Conservation (phyloP, 2,329 filamentous ascomycete species). For the Apiospora marii region DNA sequence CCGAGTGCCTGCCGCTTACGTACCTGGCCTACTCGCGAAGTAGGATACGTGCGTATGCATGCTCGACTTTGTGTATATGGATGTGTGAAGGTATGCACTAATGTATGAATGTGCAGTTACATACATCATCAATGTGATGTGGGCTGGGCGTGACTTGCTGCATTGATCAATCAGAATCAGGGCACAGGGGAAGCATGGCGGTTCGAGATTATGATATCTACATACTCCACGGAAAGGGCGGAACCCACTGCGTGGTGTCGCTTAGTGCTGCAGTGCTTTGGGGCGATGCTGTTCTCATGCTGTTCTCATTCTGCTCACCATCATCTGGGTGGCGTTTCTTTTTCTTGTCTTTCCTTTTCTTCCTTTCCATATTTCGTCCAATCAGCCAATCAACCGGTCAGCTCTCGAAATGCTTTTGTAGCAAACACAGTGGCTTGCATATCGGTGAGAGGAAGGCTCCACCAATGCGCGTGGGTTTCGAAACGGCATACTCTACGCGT, state of each 20-base stretch:
- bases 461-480: conserved; percentile 3
- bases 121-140: background rate
- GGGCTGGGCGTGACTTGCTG: background rate
- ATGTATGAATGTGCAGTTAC: background rate
- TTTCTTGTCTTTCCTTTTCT: background rate
- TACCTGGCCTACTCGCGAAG: background rate
- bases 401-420: background rate
- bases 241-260: background rate
- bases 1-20: conserved; percentile 1
- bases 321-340: background rate
- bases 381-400: background rate
- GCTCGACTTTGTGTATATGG: background rate
- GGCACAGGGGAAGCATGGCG: background rate
- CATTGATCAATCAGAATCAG: conserved; percentile 8
- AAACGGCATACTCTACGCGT: background rate
- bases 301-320: background rate
- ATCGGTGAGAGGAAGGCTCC: conserved; percentile 7
- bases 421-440: conserved; percentile 17
- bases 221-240: background rate
- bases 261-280: background rate
- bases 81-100: background rate
- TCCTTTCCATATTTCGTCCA: background rate
- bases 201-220: background rate
- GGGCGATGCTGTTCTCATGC: background rate
- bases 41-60: background rate